Evolutionary conservation across 2,329 filamentous ascomycete genomes (phyloP), one percentile per base, ranked within the genome.

Genomic region (Aspergillus vadensis): DNA sequence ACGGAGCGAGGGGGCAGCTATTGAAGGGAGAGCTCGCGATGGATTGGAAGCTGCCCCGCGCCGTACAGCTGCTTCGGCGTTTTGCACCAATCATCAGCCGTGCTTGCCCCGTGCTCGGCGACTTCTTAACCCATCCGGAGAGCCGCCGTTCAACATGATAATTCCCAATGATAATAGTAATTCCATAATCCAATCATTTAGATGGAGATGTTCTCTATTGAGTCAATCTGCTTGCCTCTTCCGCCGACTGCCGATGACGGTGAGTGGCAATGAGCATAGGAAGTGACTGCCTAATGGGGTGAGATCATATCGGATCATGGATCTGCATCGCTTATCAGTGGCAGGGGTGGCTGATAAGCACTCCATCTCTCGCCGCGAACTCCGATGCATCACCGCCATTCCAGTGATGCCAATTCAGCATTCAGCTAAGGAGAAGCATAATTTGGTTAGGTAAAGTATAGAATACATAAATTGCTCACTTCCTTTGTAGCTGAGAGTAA

Each of bases 61-160:
- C 52, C 17, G 14, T 6, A n/a, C 25, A 30, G 21, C 30, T 57
- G 23, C 48, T 39, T 62, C 61, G 61, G 61, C 61, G 61, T 51
- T 55, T 17, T 47, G 8, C 7, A n/a, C 61, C 61, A 63, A 63
- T 63, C 58, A 63, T 21, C 47, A 43, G 27, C 23, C 32, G 14
- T 2, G 4, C 9, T 25, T 0, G 2, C 36, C 21, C 32, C 15
- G 21, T 23, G 52, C 53, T 41, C 50, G 56, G 57, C 61, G 61
- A 60, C 41, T 30, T 53, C 36, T 10, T 36, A 44, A 47, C 30
- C 25, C 44, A 41, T 43, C 39, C 25, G 25, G 25, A 27, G 25
- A 17, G n/a, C 3, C 47, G 17, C n/a, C n/a, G 47, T 36, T 36
- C 32, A 36, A 12, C 12, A 17, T 30, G 44, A 25, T 50, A 50